A percentile compares a stretch with the other conserved stretches of the same genome.
phyloP scores from a whole-genome alignment of 164 flowering plant genomes.

The Liriodendron chinense region DNA sequence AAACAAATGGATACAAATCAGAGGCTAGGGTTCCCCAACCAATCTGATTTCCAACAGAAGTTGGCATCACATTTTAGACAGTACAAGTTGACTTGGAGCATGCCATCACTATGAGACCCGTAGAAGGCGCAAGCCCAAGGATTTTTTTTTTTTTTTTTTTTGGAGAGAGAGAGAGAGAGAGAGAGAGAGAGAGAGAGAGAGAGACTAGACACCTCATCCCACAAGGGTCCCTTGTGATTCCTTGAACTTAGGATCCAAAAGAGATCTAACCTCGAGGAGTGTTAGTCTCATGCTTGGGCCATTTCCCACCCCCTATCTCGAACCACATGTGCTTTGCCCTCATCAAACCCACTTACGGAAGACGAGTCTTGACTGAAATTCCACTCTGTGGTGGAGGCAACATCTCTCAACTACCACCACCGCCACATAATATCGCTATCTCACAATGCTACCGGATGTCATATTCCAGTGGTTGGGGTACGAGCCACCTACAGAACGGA shows the following conservation, averaged over 20 bases:
- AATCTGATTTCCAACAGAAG: too few species aligned
- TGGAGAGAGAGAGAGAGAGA: too few species aligned
- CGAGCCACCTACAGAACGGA: conserved; percentile 26
- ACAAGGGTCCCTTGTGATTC: conserved; percentile 94
- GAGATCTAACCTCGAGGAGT: conserved; percentile 85
- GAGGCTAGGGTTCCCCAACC: too few species aligned
- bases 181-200: too few species aligned
- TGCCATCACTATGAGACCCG: too few species aligned
- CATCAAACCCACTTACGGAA: conserved; percentile 27
- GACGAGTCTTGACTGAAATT: conserved; percentile 32
- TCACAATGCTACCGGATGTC: conserved; percentile 1
- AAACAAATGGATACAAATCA: too few species aligned
- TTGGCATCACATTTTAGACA: too few species aligned
- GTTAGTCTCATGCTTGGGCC: conserved; percentile 97
- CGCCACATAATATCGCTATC: conserved; percentile 25
- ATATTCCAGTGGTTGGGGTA: conserved; percentile 28
- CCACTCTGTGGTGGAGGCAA: conserved; percentile 11
- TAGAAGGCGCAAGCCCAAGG: too few species aligned
- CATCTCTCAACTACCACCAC: conserved; percentile 7
- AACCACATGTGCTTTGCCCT: conserved; percentile 36
- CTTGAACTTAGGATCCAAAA: conserved; percentile 76
- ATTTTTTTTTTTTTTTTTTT: too few species aligned
- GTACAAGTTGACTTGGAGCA: too few species aligned
- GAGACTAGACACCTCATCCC: conserved; percentile 98
- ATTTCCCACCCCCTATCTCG: conserved; percentile 39